phyloP scores from a whole-genome alignment of 2,329 filamentous ascomycete species.

The Emydomyces testavorans region DNA sequence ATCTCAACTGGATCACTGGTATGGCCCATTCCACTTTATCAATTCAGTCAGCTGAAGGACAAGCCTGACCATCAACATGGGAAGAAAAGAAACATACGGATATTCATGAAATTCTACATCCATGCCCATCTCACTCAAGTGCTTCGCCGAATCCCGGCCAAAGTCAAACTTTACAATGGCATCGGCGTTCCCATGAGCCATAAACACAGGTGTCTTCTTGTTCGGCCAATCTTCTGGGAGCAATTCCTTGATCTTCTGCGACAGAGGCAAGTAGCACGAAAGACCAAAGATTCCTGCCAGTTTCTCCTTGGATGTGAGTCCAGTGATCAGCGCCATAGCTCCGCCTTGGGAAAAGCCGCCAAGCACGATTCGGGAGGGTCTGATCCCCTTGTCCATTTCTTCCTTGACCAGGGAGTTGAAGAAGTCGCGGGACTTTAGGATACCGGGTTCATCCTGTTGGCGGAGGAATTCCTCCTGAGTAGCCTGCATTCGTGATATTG shows the following conservation, averaged over 20 bases:
- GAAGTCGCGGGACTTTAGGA: conserved; percentile 60
- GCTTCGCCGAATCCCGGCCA: conserved; percentile 55
- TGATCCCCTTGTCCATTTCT: conserved; percentile 71
- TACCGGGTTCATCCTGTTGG: conserved; percentile 51
- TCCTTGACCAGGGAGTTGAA: conserved; percentile 67
- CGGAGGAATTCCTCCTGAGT: conserved; percentile 33
- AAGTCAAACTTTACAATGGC: conserved; percentile 58
- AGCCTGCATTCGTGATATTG: conserved; percentile 28
- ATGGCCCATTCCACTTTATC: conserved; percentile 55
- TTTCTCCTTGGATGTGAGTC: conserved; percentile 60
- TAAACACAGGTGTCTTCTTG: conserved; percentile 69
- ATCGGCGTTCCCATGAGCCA: conserved; percentile 78
- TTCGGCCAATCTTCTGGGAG: conserved; percentile 48
- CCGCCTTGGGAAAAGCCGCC: conserved; percentile 61
- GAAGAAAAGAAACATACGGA: conserved; percentile 46
- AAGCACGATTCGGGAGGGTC: conserved; percentile 69
- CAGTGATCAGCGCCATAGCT: conserved; percentile 72
- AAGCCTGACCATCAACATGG: neutral
- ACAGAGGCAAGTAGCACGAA: conserved; percentile 68
- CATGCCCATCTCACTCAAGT: conserved; percentile 58
- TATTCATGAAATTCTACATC: conserved; percentile 68
- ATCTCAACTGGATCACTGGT: conserved; percentile 68
- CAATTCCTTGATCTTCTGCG: conserved; percentile 50
- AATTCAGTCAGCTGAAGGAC: neutral
- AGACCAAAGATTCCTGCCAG: conserved; percentile 81